Conservation (phyloP, 2,329 filamentous ascomycete species). For the Chaetomiaceae sp. region DNA sequence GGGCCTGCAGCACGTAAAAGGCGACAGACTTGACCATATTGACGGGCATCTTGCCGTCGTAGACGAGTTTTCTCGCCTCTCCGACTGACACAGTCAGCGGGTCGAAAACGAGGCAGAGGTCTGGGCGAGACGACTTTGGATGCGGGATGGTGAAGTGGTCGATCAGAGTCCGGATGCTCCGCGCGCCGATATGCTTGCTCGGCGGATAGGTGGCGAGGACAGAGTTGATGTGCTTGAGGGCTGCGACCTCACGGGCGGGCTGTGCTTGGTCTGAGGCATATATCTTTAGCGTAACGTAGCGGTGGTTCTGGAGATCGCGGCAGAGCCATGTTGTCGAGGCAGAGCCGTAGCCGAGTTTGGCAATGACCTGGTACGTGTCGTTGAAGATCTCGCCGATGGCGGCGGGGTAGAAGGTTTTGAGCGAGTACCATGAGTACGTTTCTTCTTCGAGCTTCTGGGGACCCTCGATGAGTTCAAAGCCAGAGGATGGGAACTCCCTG, state of each 20-base stretch:
- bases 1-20: conserved; percentile 6
- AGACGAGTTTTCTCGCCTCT: background rate
- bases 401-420: conserved; percentile 35
- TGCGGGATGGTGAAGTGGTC: conserved; percentile 2
- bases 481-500: too few species aligned
- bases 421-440: conserved; percentile 24
- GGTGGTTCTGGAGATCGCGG: conserved; percentile 30
- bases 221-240: conserved; percentile 2
- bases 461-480: too few species aligned
- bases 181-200: background rate
- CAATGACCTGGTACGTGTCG: conserved; percentile 35
- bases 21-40: background rate
- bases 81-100: conserved; percentile 1
- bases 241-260: conserved; percentile 1
- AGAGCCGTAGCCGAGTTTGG: conserved; percentile 41
- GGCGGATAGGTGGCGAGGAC: background rate
- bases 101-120: conserved; percentile 8
- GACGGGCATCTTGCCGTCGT: conserved; percentile 1
- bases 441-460: conserved; percentile 27
- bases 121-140: background rate
- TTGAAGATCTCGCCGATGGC: conserved; percentile 33
- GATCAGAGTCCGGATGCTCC: conserved; percentile 5
- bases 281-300: conserved; percentile 12
- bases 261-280: background rate
- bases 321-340: conserved; percentile 43